Evolutionary conservation across 2,329 filamentous ascomycete genomes (phyloP), one percentile per base, ranked within the genome.

Genomic region (Ambrosiella cleistominuta): DNA sequence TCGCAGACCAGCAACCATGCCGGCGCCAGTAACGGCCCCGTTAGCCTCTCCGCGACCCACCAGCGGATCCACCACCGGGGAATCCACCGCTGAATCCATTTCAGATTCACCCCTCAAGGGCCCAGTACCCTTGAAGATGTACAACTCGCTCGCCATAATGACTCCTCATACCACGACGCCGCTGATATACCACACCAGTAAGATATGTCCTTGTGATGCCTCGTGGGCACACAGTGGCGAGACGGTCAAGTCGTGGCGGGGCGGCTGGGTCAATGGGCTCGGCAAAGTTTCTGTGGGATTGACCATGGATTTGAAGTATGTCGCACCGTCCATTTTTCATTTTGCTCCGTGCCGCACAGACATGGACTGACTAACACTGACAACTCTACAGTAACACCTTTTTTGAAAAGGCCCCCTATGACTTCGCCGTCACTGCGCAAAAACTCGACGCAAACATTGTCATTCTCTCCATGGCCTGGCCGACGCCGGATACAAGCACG

Each of bases 401-500:
- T n/a, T 56, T 56, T 12, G 59, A 58, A 2, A 54, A 60, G 62
- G 39, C 67, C 6, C 63, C 61, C 0, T 63, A 52, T 27, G 60
- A 69, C 60, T 60, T 9, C 73, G 75, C 75, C 0, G 76, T 71
- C 19, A 79, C 85, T 47, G 70, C 82, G 6, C 66, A 88, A 0
- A 69, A 79, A 1, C 68, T 70, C 0, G 64, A 74, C 0, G 76
- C 83, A 0, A 80, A 81, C 13, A 62, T 90, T 0, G 80, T 87
- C 1, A 78, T 88, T 38, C 63, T 91, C 0, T 80, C 78, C 2
- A 89, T 90, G 85, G 85, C 86, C 0, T 91, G 85, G 86, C 72
- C 86, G 39, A 88, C 85, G 1, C 72, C 66, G 57, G 79, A 73
- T 61, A 75, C 72, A 63, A 73, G 67, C 1, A 72, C 64, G 11